phyloP scores from a whole-genome alignment of 768 basidiomycete genomes.

The Xerocomellus chrysenteron region DNA sequence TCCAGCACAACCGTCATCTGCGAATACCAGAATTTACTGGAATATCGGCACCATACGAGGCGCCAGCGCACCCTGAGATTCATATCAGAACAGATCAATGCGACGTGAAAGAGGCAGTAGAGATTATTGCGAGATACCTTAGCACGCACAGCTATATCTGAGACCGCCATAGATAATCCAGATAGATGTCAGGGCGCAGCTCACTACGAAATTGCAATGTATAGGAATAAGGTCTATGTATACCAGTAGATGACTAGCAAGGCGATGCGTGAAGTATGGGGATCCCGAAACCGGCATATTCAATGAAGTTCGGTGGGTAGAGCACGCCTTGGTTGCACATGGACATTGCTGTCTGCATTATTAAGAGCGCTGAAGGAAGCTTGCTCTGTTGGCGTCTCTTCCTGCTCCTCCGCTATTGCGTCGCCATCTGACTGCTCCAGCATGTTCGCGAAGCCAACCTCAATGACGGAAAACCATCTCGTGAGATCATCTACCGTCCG shows the following conservation, averaged over 20 bases:
- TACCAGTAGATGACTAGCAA: conserved; percentile 21
- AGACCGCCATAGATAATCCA: conserved; percentile 18
- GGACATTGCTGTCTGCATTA: conserved; percentile 7
- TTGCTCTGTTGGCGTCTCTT: conserved; percentile 36
- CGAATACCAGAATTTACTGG: conserved; percentile 87
- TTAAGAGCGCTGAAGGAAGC: conserved; percentile 9
- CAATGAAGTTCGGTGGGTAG: conserved; percentile 20
- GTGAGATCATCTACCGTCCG: conserved; percentile 72
- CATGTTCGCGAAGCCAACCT: conserved; percentile 66
- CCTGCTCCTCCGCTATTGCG: conserved; percentile 66
- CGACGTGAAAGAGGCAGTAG: conserved; percentile 76
- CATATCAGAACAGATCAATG: conserved; percentile 87
- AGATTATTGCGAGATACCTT: conserved; percentile 79
- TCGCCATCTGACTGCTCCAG: conserved; percentile 53
- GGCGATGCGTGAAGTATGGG: conserved; percentile 6
- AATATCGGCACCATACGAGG: conserved; percentile 95
- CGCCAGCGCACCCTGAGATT: conserved; percentile 81
- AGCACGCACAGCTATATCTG: conserved; percentile 58
- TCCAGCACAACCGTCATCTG: conserved; percentile 5
- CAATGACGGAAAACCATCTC: conserved; percentile 73
- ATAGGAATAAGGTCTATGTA: conserved; percentile 6
- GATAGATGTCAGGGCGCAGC: conserved; percentile 9
- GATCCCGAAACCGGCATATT: conserved; percentile 4
- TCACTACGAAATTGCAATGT: conserved; percentile 14
- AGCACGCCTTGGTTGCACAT: conserved; percentile 10